Evolutionary conservation across 208 protist genomes (phyloP), one percentile per base, ranked within the genome.

Genomic region (Trypanosoma theileri): DNA sequence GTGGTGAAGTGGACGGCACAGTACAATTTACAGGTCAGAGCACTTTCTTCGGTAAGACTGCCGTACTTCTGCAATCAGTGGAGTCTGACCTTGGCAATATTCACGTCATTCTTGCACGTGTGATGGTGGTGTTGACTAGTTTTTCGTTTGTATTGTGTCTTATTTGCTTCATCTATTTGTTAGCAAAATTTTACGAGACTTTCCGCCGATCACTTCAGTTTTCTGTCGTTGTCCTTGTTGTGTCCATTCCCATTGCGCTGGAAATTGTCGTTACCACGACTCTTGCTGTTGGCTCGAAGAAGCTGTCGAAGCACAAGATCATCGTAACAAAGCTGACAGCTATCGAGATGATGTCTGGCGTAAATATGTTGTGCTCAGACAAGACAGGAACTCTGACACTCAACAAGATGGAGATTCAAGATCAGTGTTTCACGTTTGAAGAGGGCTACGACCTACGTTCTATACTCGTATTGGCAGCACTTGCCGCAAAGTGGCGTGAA

Each of bases 361-460:
- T 75, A 17, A 75, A 75, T 48, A 75, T 75, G 70, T 85, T 97
- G 35, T 98, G 94, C 81, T 97, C 87, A 14, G 96, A 98, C 77
- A 98, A 98, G 79, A 98, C 96, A 9, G 96, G 95, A 22, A 98
- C 96, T n/a, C 81, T 98, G 68, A 98, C 94, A 48, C 79, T 94
- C 65, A 98, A 98, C 81, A 87, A 97, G 85, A 92, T 97, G 75
- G 84, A 93, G 58, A 85, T 97, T 56, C 80, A 89, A 61, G 80
- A 93, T 45, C 68, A 88, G 73, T 90, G 81, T 72, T 84, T 85
- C 67, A 77, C 76, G 11, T 92, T 88, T 64, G 79, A 84, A 65
- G 76, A 80, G 41, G 81, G 78, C 59, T 77, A 86, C 68, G 77
- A 92, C 58, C 78, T 77, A 0, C 69, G 80, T 22, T 68, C 45